A percentile compares a stretch with the other conserved stretches of the same genome.
Evolutionary conservation across 1,139 yeast genomes (phyloP).

Genomic region (Geotrichum cucujoidarum): DNA sequence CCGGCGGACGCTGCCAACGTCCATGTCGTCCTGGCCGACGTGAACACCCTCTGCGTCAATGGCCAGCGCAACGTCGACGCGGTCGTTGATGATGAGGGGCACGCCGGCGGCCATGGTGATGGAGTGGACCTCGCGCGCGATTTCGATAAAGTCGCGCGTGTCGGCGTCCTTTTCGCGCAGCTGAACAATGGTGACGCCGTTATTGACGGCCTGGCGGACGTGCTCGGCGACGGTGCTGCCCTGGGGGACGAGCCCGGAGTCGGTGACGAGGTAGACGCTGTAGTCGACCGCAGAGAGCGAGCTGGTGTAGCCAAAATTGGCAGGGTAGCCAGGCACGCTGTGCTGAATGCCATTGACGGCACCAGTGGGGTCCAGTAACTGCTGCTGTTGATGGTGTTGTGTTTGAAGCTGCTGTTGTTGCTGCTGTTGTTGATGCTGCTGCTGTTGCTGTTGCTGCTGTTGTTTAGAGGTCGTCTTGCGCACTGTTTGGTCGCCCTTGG

Average conservation of each 20-base stretch:
- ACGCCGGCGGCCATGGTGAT: conserved; percentile 56
- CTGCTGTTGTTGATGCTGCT: not conserved
- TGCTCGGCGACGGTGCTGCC: conserved; percentile 49
- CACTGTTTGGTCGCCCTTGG: not conserved
- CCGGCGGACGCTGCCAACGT: conserved; percentile 50
- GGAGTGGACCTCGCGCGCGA: conserved; percentile 58
- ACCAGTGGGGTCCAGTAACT: not conserved
- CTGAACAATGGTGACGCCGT: conserved; percentile 80
- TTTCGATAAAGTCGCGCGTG: conserved; percentile 60
- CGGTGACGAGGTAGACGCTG: conserved; percentile 73
- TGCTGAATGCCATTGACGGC: not conserved
- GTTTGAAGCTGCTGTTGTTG: not conserved
- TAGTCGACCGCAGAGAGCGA: conserved; percentile 44
- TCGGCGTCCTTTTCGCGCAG: conserved; percentile 72
- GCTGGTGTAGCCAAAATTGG: not conserved
- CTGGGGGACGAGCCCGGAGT: conserved; percentile 68
- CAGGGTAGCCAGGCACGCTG: not conserved
- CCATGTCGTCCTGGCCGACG: conserved; percentile 91
- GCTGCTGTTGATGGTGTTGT: not conserved
- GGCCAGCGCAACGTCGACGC: conserved; percentile 87
- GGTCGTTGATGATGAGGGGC: conserved; percentile 81
- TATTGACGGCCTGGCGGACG: conserved; percentile 53
- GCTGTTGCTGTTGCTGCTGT: too few relatives aligned
- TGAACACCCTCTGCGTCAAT: conserved; percentile 90
- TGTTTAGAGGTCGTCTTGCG: not conserved